Percentiles rank a stretch among this genome's conserved stretches.
phyloP scores from a whole-genome alignment of 2,329 filamentous ascomycete species.

The Pseudogymnoascus sp. region DNA sequence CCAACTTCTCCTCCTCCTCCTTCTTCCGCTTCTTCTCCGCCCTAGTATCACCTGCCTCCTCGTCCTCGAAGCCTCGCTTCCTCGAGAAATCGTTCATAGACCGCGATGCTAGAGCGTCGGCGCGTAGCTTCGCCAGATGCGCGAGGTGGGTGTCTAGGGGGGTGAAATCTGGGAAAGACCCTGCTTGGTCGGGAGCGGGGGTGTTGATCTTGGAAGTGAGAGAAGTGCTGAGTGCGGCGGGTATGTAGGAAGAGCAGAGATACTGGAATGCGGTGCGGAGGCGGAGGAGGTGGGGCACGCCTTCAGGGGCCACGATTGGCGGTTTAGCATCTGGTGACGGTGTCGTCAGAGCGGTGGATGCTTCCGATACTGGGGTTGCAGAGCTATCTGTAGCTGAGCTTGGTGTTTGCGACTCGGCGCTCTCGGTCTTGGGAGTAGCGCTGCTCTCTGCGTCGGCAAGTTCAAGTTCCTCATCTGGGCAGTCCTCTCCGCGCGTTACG shows the following conservation, averaged over 20 bases:
- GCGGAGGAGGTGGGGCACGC: slow-evolving; percentile 36
- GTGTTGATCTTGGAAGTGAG: slow-evolving; percentile 31
- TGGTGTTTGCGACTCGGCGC: slow-evolving; percentile 26
- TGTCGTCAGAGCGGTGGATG: slow-evolving; percentile 33
- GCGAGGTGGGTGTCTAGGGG: slow-evolving; percentile 64
- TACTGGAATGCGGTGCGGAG: slow-evolving; percentile 42
- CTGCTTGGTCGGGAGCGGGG: slow-evolving; percentile 19
- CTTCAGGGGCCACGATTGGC: slow-evolving; percentile 27
- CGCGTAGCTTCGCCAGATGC: slow-evolving; percentile 57
- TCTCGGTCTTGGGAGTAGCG: slow-evolving; percentile 26
- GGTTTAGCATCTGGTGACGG: slow-evolving; percentile 22
- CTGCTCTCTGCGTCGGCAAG: slow-evolving; percentile 22
- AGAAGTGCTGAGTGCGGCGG: slow-evolving; percentile 30
- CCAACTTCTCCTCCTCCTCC: slow-evolving; percentile 83
- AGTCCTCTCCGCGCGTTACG: slow-evolving; percentile 49
- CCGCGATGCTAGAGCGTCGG: slow-evolving; percentile 62
- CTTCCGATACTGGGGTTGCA: slow-evolving; percentile 31
- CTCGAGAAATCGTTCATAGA: slow-evolving; percentile 62
- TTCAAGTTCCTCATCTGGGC: slow-evolving; percentile 23
- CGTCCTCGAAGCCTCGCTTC: slow-evolving; percentile 54
- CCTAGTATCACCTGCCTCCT: slow-evolving; percentile 51
- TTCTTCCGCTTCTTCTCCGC: slow-evolving; percentile 76
- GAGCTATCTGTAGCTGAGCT: slow-evolving; percentile 27
- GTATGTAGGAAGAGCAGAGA: slow-evolving; percentile 41
- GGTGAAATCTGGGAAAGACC: slow-evolving; percentile 51